A percentile compares a stretch with the other conserved stretches of the same genome.
Evolutionary conservation across 345 rosid genomes (phyloP).

Genomic region (Salix suchowensis): DNA sequence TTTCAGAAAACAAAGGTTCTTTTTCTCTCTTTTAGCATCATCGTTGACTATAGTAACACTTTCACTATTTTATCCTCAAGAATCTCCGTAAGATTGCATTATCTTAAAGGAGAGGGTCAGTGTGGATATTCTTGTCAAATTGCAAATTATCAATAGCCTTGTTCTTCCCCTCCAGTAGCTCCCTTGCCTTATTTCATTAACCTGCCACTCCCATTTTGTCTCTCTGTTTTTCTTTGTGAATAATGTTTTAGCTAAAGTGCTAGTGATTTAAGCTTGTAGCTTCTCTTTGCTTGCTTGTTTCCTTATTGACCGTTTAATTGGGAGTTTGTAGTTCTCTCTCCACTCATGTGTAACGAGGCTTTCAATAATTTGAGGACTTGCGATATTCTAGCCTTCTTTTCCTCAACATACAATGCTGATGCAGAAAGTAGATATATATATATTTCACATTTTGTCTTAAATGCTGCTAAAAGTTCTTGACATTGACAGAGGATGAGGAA

Average conservation of each 20-base stretch:
- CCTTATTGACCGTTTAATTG: neutral
- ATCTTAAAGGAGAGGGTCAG: neutral
- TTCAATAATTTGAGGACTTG: neutral
- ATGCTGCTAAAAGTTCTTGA: conserved; percentile 10
- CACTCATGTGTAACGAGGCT: neutral
- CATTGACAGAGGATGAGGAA: conserved; percentile 88
- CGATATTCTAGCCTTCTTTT: neutral
- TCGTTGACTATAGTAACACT: neutral
- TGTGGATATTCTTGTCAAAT: neutral
- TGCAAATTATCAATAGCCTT: neutral
- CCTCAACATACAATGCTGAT: neutral
- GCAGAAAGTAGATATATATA: neutral
- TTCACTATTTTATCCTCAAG: too few relatives aligned
- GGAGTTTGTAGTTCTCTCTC: neutral
- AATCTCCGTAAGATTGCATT: too few relatives aligned
- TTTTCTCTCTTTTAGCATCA: neutral
- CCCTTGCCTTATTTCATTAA: neutral
- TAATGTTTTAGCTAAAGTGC: neutral
- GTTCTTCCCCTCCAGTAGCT: neutral
- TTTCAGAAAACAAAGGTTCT: neutral
- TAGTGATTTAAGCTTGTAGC: neutral
- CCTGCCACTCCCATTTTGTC: neutral
- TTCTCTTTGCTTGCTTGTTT: neutral
- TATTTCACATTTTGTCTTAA: neutral
- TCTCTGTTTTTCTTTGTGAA: neutral